phyloP scores from a whole-genome alignment of 2,329 filamentous ascomycete genomes.

The Arthrobotrys entomopaga region DNA sequence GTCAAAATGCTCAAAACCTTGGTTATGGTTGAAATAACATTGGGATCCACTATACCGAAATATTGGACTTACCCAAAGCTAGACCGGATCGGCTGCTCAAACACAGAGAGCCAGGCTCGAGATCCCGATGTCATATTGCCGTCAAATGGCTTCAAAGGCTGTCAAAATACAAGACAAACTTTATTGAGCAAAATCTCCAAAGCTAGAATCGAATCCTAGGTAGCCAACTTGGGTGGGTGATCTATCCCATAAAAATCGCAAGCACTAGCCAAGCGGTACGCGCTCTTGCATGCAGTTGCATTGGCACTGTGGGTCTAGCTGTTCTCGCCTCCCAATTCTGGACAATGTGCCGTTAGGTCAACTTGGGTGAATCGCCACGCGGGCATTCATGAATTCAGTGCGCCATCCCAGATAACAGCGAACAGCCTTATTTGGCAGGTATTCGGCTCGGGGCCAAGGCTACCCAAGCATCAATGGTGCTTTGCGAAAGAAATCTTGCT shows the following conservation, averaged over 20 bases:
- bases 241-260: conserved; percentile 23
- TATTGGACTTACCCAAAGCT: conserved; percentile 19
- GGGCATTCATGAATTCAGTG: conserved; percentile 38
- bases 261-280: conserved; percentile 10
- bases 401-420: conserved; percentile 37
- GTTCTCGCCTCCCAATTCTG: conserved; percentile 42
- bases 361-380: conserved; percentile 40
- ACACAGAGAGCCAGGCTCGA: conserved; percentile 1
- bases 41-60: conserved; percentile 11
- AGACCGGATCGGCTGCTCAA: conserved; percentile 21
- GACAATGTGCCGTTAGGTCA: conserved; percentile 15
- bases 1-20: conserved; percentile 3
- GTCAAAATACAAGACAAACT: not conserved
- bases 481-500: not conserved
- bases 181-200: not conserved
- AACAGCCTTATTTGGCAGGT: conserved; percentile 49
- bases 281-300: too few relatives aligned
- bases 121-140: conserved; percentile 6
- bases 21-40: conserved; percentile 1
- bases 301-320: conserved; percentile 5
- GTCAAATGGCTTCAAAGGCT: not conserved
- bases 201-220: conserved; percentile 21
- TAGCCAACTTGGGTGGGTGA: conserved; percentile 32
- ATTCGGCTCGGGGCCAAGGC: conserved; percentile 9
- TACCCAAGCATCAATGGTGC: conserved; percentile 12